Percentiles rank a stretch among this genome's conserved stretches.
These are phyloP conservation scores for Penicillium sp. DNA, from an alignment of 2,329 filamentous ascomycete species.

Conservation along the genomic window DNA sequence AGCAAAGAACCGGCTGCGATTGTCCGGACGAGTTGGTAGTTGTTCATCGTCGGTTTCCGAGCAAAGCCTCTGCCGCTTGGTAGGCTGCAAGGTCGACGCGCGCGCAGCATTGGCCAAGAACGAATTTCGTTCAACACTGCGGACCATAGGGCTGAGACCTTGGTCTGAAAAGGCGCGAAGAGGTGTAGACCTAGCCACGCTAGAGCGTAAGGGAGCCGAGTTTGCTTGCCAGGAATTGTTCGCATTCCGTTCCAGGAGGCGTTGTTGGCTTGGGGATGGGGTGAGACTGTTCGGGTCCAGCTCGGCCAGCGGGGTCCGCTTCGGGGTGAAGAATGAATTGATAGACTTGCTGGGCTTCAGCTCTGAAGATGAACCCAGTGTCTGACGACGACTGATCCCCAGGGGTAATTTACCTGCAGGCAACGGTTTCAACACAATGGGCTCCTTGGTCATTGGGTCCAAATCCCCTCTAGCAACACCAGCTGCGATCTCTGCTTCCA, in stretches of 20 bases:
- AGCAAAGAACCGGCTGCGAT: slow-evolving; percentile 51
- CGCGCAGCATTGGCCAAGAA: slow-evolving; percentile 41
- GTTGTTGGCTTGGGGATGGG: slow-evolving; percentile 64
- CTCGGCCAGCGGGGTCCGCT: slow-evolving; percentile 63
- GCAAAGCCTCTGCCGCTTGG: slow-evolving; percentile 53
- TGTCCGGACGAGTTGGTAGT: slow-evolving; percentile 31
- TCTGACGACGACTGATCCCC: slow-evolving; percentile 40
- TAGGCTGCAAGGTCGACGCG: slow-evolving; percentile 46
- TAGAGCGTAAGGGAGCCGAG: slow-evolving; percentile 44
- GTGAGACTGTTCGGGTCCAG: slow-evolving; percentile 67
- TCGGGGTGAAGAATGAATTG: slow-evolving; percentile 63
- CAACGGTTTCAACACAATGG: slow-evolving; percentile 45
- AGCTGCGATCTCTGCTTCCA: slow-evolving; percentile 67
- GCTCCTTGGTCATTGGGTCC: slow-evolving; percentile 83
- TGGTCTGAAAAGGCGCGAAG: slow-evolving; percentile 35
- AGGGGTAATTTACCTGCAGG: slow-evolving; percentile 34
- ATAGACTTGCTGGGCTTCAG: slow-evolving; percentile 62
- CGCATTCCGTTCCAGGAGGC: slow-evolving; percentile 54
- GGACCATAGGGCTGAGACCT: slow-evolving; percentile 43
- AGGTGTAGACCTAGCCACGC: slow-evolving; percentile 34
- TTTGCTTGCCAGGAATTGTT: slow-evolving; percentile 56
- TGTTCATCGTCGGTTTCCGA: slow-evolving; percentile 44
- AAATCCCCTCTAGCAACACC: slow-evolving; percentile 78
- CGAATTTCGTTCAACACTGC: slow-evolving; percentile 39
- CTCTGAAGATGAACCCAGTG: slow-evolving; percentile 47